Evolutionary conservation across 2,329 filamentous ascomycete species (phyloP).

Genomic region (Hymenoscyphus occultus): DNA sequence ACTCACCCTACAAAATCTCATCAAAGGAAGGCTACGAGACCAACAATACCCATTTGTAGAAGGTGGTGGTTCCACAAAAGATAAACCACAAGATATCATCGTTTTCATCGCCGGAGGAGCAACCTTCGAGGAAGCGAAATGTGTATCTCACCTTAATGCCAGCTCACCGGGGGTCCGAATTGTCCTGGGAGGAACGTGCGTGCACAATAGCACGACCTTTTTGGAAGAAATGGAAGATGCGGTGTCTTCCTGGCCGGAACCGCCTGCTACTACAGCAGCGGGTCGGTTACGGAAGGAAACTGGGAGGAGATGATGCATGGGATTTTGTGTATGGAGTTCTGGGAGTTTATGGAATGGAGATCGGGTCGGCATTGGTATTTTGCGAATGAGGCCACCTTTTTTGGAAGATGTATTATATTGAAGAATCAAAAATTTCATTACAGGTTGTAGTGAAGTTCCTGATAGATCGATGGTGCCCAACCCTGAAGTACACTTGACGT

Average conservation of each 20-base stretch:
- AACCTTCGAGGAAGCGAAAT: slow-evolving; percentile 96
- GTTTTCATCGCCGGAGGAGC: slow-evolving; percentile 91
- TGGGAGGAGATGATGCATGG: slow-evolving; percentile 26
- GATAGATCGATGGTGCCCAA: too few relatives aligned
- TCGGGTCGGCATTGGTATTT: background rate
- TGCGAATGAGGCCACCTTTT: background rate
- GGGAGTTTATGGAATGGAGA: background rate
- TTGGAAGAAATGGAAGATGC: slow-evolving; percentile 89
- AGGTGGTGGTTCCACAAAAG: slow-evolving; percentile 77
- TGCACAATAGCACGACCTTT: slow-evolving; percentile 87
- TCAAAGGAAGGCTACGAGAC: slow-evolving; percentile 85
- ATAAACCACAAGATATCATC: slow-evolving; percentile 95
- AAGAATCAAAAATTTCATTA: background rate
- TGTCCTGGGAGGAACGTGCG: slow-evolving; percentile 80
- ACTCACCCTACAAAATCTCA: slow-evolving; percentile 82
- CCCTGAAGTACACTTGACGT: too few relatives aligned
- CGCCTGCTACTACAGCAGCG: slow-evolving; percentile 36
- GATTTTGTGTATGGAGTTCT: background rate
- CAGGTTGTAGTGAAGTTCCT: too few relatives aligned
- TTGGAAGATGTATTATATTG: background rate
- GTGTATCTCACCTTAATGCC: slow-evolving; percentile 91
- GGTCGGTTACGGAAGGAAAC: slow-evolving; percentile 37
- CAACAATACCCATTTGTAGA: slow-evolving; percentile 93
- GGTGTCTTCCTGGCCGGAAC: slow-evolving; percentile 80
- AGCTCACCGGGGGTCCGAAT: slow-evolving; percentile 84